Evolutionary conservation across 306 rosid genomes (phyloP), one percentile per base, ranked within the genome.

Genomic region (Leucaena leucocephala): DNA sequence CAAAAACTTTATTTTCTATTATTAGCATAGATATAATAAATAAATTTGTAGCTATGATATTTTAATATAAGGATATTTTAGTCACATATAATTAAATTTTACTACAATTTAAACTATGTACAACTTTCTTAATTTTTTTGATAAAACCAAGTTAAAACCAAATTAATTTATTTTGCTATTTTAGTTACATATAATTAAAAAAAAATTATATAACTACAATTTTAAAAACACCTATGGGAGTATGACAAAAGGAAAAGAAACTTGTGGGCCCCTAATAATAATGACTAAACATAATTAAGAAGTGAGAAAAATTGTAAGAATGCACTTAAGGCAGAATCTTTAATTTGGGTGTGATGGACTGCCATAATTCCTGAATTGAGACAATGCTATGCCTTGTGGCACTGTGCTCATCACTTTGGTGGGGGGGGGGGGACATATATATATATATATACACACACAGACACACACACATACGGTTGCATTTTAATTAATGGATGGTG

Each of bases 401-500:
- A 79, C 22, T 79, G 78, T 80, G 46, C 52, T 76, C 27, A 3
- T 2, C 21, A 58, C 85, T 80, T 80, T 83, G 75, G 89, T 83
- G 87, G 87, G 85, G 83, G 45, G 87, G 87, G 85, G 83, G 45
- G 79, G 59, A 38, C 6, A 38, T 3, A 38, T 38, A 38, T 38
- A 38, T 38, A 38, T 38, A 38, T 6, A 15, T 50, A 6, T 50
- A n/a, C n/a, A n/a, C n/a, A n/a, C n/a, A n/a, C n/a, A n/a, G n/a
- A n/a, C n/a, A n/a, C n/a, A n/a, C n/a, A n/a, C n/a, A n/a, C n/a
- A n/a, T n/a, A n/a, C n/a, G 22, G 9, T 16, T 50, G 58, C 58
- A 76, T 76, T 79, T 79, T 72, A 4, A 38, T 38, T 50, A 76
- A 78, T 59, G 76, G 40, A 59, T 75, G 76, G 34, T 80, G 72